These are phyloP conservation scores for Neocucurbitaria cava DNA, from an alignment of 2,329 filamentous ascomycete genomes.

Conservation along the genomic window DNA sequence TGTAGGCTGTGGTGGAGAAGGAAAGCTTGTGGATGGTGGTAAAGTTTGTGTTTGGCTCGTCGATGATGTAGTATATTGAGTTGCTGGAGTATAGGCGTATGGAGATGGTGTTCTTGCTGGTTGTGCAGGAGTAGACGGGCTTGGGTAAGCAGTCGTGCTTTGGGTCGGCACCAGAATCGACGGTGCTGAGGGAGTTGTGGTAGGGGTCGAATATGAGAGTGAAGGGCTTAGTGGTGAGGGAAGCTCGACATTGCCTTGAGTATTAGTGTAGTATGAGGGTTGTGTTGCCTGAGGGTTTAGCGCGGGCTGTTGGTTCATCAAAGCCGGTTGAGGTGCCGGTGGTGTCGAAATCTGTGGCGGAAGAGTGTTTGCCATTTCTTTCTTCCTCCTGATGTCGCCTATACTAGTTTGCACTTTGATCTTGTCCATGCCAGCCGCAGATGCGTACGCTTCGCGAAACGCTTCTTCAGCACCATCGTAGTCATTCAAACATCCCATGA, in stretches of 20 bases:
- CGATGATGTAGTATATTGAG: neutral
- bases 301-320: neutral
- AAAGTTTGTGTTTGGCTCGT: neutral
- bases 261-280: neutral
- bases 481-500: neutral
- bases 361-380: neutral
- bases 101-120: neutral
- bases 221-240: neutral
- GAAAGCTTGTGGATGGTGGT: neutral
- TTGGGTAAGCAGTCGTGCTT: neutral
- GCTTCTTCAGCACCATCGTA: neutral
- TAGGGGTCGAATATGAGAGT: neutral
- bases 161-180: neutral
- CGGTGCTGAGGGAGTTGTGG: neutral
- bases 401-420: constrained; percentile 1
- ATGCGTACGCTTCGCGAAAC: neutral
- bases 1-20: neutral
- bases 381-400: neutral
- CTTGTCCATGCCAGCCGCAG: neutral
- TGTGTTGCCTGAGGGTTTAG: neutral
- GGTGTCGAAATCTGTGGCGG: neutral
- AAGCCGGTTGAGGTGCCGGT: neutral
- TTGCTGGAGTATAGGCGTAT: neutral
- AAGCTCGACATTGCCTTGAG: neutral
- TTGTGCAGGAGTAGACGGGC: neutral